Evolutionary conservation across 805 yeast genomes (phyloP), one percentile per base, ranked within the genome.

Genomic region (Candida yuanshanica): DNA sequence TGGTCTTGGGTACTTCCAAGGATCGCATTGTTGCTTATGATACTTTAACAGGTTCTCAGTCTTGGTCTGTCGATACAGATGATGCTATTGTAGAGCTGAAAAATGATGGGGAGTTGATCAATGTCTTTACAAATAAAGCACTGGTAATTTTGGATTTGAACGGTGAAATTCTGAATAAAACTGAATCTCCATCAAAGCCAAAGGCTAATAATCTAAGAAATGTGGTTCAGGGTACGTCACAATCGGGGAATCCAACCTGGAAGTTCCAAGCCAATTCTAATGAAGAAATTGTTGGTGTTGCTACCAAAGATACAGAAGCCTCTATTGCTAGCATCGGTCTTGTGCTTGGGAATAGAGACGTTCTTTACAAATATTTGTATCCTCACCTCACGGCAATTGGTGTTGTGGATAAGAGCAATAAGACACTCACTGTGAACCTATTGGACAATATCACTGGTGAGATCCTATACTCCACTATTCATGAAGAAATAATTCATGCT

Each of bases 361-460:
- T 87, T 1, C 63, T 88, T 31, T 88, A 90, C 74, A 93, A 91
- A 61, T 90, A 83, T 58, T 63, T 90, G 45, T 72, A 84, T 53
- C 95, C 95, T 17, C 78, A 85, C 52, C 44, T 76, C 17, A 67
- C 82, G 2, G 71, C 77, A 2, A 67, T 79, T 17, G 72, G 81
- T 3, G 63, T 81, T 1, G 50, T 59, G 18, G 55, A 68, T 36
- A 42, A 50, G 4, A 51, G 47, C 3, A 54, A 59, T 0, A 46
- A 54, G 1, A 44, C 51, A 0, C 51, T 88, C 26, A 64, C 58
- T 11, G 48, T 86, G 12, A 68, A 75, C 45, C 55, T 91, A 5
- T 43, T 88, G 25, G 93, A 91, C 56, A 68, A 78, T 1, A 65
- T 83, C 5, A 75, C 85, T 1, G 98, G 98, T 4, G 72, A 76